Conservation (phyloP, 257 asterid species). For the Gentiana macrophylla region DNA sequence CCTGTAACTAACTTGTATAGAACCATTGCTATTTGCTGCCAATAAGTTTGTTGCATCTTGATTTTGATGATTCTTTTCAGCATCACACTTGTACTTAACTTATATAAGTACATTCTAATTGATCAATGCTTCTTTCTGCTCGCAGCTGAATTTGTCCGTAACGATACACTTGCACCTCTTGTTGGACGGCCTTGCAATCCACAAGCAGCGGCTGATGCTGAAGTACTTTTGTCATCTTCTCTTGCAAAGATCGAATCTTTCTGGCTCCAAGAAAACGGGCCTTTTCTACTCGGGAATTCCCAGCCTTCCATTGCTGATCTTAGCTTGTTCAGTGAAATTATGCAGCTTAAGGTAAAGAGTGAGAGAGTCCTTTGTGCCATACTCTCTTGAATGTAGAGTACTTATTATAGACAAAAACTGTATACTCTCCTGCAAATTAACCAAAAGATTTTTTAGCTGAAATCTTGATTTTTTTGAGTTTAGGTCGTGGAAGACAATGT, state of each 20-base stretch:
- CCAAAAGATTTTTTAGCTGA: too few species aligned
- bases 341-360: constrained; percentile 75
- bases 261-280: constrained; percentile 70
- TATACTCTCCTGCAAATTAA: too few species aligned
- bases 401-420: too few species aligned
- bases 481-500: constrained; percentile 49
- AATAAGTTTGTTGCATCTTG: too few species aligned
- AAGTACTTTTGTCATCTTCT: constrained; percentile 52
- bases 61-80: too few species aligned
- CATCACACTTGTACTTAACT: too few species aligned
- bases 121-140: constrained; percentile 8
- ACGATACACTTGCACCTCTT: constrained; percentile 49
- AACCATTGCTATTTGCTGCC: too few species aligned
- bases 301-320: constrained; percentile 92
- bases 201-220: constrained; percentile 54
- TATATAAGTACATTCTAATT: constrained; percentile 4
- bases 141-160: constrained; percentile 42
- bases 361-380: too few species aligned
- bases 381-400: too few species aligned
- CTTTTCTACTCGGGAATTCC: constrained; percentile 58
- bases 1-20: too few species aligned
- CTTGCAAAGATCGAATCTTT: constrained; percentile 49
- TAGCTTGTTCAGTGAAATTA: constrained; percentile 73
- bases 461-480: background rate
- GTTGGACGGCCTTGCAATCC: constrained; percentile 56